Conservation (phyloP, 2,329 filamentous ascomycete species). For the Fusarium beomiforme region DNA sequence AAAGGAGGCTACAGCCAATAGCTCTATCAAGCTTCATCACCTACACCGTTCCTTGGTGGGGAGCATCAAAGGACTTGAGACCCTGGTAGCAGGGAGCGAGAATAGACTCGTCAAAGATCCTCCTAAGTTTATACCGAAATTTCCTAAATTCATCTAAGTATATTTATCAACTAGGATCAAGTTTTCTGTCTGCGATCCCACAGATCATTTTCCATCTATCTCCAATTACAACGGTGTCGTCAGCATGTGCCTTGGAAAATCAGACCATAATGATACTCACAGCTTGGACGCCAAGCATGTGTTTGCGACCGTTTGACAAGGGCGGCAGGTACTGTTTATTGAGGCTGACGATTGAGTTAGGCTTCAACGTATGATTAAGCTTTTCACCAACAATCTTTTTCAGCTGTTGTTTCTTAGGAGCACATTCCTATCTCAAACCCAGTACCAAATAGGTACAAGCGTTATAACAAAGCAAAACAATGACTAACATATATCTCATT, state of each 20-base stretch:
- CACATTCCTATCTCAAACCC: neutral
- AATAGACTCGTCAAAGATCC: neutral
- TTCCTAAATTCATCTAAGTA: too few relatives aligned
- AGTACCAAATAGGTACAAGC: neutral
- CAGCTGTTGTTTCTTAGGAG: neutral
- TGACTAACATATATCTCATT: neutral
- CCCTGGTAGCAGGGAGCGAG: too few relatives aligned
- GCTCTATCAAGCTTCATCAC: neutral
- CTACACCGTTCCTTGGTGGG: neutral
- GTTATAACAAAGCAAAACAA: neutral
- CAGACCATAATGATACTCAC: conserved; percentile 40
- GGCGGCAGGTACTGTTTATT: neutral
- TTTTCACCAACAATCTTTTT: neutral
- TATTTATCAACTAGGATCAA: too few relatives aligned
- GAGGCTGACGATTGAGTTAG: conserved; percentile 21
- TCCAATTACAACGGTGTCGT: conserved; percentile 28
- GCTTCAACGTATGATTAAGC: conserved; percentile 12
- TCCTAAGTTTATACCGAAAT: too few relatives aligned
- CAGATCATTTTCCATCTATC: neutral
- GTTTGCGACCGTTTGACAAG: conserved; percentile 19
- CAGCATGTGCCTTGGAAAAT: conserved; percentile 38
- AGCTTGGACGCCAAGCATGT: conserved; percentile 39
- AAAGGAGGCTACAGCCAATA: neutral
- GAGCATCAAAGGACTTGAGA: too few relatives aligned
- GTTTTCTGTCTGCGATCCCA: too few relatives aligned